These are phyloP conservation scores for Isabelozyma heimii DNA, from an alignment of 805 yeast species.

Conservation along the genomic window DNA sequence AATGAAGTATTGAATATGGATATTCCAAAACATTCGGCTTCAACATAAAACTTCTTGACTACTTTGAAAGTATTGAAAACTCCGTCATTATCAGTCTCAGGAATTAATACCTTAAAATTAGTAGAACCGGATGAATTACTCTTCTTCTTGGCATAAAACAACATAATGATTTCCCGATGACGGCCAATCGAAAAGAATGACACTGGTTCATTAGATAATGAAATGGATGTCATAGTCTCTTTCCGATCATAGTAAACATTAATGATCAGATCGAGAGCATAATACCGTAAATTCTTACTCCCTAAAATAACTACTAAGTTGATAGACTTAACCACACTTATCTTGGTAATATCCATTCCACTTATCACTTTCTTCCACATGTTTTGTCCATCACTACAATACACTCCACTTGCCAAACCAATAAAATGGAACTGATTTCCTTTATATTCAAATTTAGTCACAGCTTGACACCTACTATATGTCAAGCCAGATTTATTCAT, in stretches of 20 bases:
- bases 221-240: slow-evolving; percentile 43
- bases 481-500: slow-evolving; percentile 19
- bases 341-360: slow-evolving; percentile 50
- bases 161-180: slow-evolving; percentile 59
- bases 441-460: slow-evolving; percentile 44
- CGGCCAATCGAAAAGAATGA: slow-evolving; percentile 66
- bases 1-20: slow-evolving; percentile 65
- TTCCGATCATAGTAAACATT: slow-evolving; percentile 51
- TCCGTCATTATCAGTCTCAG: slow-evolving; percentile 54
- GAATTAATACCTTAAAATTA: slow-evolving; percentile 56
- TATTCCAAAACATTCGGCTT: slow-evolving; percentile 57
- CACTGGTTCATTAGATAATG: slow-evolving; percentile 47
- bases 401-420: slow-evolving; percentile 67
- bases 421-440: slow-evolving; percentile 47
- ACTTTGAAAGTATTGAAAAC: slow-evolving; percentile 37
- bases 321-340: slow-evolving; percentile 58
- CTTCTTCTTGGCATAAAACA: slow-evolving; percentile 56
- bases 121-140: slow-evolving; percentile 41
- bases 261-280: slow-evolving; percentile 60
- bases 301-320: slow-evolving; percentile 58
- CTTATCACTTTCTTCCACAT: slow-evolving; percentile 62
- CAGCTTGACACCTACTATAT: slow-evolving; percentile 39
- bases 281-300: slow-evolving; percentile 57
- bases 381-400: slow-evolving; percentile 42
- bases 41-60: slow-evolving; percentile 46